A percentile compares a stretch with the other conserved stretches of the same genome.
Conservation (phyloP, 805 yeast species). For the Lachancea cidri region DNA sequence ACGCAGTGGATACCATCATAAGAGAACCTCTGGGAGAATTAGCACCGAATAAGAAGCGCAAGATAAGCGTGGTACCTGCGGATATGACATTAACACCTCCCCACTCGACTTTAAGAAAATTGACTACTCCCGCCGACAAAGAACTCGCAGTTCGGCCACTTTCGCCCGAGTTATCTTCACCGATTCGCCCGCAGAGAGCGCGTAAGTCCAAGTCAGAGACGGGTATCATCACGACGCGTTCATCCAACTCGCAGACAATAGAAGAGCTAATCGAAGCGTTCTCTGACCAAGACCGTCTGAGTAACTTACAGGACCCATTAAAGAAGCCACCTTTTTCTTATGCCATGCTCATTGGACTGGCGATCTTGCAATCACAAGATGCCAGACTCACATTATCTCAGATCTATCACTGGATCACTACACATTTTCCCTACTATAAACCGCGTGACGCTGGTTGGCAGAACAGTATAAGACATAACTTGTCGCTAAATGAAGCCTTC, state of each 20-base stretch:
- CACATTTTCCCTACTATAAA: conserved; percentile 76
- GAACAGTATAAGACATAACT: conserved; percentile 90
- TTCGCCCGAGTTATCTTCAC: conserved; percentile 32
- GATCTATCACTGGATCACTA: conserved; percentile 88
- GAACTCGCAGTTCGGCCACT: conserved; percentile 16
- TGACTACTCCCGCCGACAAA: conserved; percentile 8
- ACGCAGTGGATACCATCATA: background rate
- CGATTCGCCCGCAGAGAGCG: conserved; percentile 25
- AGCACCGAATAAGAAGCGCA: conserved; percentile 2
- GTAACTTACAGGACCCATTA: conserved; percentile 12
- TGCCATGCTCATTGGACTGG: conserved; percentile 90
- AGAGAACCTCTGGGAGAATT: conserved; percentile 6
- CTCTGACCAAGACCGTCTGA: conserved; percentile 8
- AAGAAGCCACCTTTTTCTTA: conserved; percentile 89
- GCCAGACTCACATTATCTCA: conserved; percentile 73
- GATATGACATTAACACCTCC: conserved; percentile 21
- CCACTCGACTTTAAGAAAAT: conserved; percentile 20
- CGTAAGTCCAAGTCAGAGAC: conserved; percentile 23
- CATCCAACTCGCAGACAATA: conserved; percentile 28
- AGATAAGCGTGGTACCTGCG: conserved; percentile 1
- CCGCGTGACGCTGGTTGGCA: conserved; percentile 94
- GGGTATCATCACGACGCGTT: conserved; percentile 16
- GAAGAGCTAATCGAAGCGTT: conserved; percentile 27
- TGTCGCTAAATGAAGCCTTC: conserved; percentile 90
- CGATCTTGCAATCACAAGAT: conserved; percentile 73